These are phyloP conservation scores for Emydomyces testavorans DNA, from an alignment of 2,329 filamentous ascomycete species.

Conservation along the genomic window DNA sequence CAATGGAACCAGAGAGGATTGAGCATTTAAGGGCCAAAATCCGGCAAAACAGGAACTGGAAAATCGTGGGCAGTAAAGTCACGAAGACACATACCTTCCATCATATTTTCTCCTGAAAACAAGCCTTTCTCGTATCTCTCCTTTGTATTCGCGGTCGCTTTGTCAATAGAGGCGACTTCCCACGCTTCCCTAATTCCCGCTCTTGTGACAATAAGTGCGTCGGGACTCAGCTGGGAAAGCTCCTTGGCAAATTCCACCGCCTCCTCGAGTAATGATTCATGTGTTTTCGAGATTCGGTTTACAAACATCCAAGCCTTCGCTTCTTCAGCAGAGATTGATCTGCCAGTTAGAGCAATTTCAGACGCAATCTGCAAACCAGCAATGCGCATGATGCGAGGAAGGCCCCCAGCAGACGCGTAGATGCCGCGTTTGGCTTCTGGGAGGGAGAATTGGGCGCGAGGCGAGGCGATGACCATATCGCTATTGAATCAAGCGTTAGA, in stretches of 20 bases:
- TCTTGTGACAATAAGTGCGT: constrained; percentile 59
- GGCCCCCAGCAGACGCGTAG: constrained; percentile 57
- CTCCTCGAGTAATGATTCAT: constrained; percentile 68
- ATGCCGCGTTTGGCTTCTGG: constrained; percentile 62
- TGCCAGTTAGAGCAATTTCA: constrained; percentile 59
- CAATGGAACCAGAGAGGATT: too few species aligned
- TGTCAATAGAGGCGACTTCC: constrained; percentile 53
- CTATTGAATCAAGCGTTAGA: constrained; percentile 43
- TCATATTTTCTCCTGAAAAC: constrained; percentile 66
- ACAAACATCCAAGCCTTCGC: constrained; percentile 54
- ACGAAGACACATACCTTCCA: constrained; percentile 63
- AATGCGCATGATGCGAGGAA: constrained; percentile 56
- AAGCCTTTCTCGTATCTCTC: constrained; percentile 70
- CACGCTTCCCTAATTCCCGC: constrained; percentile 59
- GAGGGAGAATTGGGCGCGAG: constrained; percentile 51
- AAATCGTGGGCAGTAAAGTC: too few species aligned
- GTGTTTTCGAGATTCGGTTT: constrained; percentile 51
- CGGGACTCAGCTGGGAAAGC: constrained; percentile 56
- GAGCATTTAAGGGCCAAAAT: too few species aligned
- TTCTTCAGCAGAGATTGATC: constrained; percentile 47
- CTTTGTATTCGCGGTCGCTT: constrained; percentile 67
- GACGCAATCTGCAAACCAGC: constrained; percentile 56
- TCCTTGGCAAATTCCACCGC: constrained; percentile 50
- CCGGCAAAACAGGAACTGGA: too few species aligned
- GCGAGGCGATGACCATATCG: constrained; percentile 55